Evolutionary conservation across 768 basidiomycete genomes (phyloP), one percentile per base, ranked within the genome.

Genomic region (Auriscalpium microsporum): DNA sequence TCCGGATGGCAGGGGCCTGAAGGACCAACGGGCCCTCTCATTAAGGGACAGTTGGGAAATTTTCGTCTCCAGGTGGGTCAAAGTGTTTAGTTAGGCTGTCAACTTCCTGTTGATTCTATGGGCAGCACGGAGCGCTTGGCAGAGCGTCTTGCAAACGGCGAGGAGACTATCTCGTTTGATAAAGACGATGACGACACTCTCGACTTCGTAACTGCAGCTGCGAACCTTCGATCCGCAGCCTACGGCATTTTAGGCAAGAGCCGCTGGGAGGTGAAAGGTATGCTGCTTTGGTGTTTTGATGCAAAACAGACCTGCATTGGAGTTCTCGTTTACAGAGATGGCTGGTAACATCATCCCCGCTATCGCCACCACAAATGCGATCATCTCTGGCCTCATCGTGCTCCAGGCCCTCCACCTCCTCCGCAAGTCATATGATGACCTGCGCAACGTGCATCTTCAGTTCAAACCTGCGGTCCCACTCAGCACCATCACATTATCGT

Each of bases 271-370:
- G 85, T 99, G 50, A 99, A 99, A 81, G 93, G 94, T 90, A 52
- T 45, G 61, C 28, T 7, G 7, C 1, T 2, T 40, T 23, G 16
- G 37, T 51, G 38, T 56, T 54, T 17, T 56, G 34, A 21, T 48
- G 48, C 6, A 37, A 44, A 13, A 17, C 17, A 1, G 2, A 40
- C 9, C 2, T 3, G 8, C 16, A 23, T 21, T 17, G 13, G 9
- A 4, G n/a, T 47, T 11, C 4, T 33, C 42, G 5, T 28, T 21
- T 21, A 19, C 68, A 95, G 94, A 97, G 71, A 98, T 97, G 91
- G 96, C 96, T 0, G 96, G 96, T 10, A 99, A 99, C 70, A 98
- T 99, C 64, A 99, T 98, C 60, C 96, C 96, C 7, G 96, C 96
- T 1, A 98, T 99, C 63, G 96, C 96, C 5, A 99, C 96, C 4